Base-by-base conservation (phyloP, 2,329 filamentous ascomycete species). In the Pseudogymnoascus sp. region DNA sequence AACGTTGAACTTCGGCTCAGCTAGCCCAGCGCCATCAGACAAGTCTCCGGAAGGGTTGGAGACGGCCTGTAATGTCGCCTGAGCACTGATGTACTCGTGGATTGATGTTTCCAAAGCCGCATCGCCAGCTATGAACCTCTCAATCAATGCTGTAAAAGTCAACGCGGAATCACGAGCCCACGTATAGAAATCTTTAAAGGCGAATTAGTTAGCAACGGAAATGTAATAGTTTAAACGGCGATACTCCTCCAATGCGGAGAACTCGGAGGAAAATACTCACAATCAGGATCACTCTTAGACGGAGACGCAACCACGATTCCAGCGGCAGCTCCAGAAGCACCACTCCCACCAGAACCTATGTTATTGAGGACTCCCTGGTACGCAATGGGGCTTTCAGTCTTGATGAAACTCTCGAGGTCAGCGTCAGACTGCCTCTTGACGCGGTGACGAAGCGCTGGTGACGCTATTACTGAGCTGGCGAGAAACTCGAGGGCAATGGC, bases 131-230 rank as follows among this genome's bases (percentile, higher is more conserved):
- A 57, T 57, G 21, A 35, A 18, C 15, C 81, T 76, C 65, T 92
- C 88, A 7, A 88, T 76, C 13, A 92, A 72, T 18, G 76, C 75
- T 73, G 89, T 90, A 74, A 88, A 82, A 1, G 83, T 83, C 30
- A 92, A 76, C 18, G 84, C 86, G 10, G 85, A 80, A 70, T 92
- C 89, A 67, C 89, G 77, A 1, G 85, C 90, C 89, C 89, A 92
- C 0, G 86, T 90, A 68, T 84, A 92, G 69, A 81, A 91, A 71
- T 92, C 86, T 89, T 33, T 45, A 5, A 8, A 15, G 21, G 9
- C 3, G 23, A 12, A 30, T 52, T 28, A 4, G 12, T 52, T 30
- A 52, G 45, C 9, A 52, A 52, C 9, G 13, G 45, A n/a, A 52
- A n/a, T 10, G 0, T 12, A 52, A 28, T 26, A 26, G 4, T 6